Conservation (phyloP, 2,329 filamentous ascomycete genomes). For the Aureobasidium lini region DNA sequence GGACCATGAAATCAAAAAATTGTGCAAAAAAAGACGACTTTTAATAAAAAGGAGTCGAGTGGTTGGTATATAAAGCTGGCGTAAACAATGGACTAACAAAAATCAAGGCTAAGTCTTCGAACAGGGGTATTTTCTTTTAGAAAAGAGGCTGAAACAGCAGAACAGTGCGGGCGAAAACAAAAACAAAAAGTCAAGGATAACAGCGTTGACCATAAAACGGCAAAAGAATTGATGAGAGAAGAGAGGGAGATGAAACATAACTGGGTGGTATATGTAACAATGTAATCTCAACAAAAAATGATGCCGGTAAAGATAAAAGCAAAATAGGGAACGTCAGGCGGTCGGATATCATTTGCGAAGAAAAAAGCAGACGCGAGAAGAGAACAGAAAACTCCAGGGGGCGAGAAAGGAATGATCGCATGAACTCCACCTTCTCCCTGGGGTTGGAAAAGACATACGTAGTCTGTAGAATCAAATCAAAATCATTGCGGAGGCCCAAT, state of each 20-base stretch:
- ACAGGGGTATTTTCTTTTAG: constrained; percentile 6
- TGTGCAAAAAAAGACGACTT: background rate
- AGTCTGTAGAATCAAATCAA: constrained; percentile 14
- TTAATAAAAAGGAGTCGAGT: constrained; percentile 1
- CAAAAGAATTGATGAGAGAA: background rate
- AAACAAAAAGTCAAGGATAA: constrained; percentile 7
- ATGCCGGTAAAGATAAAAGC: background rate
- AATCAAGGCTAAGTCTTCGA: constrained; percentile 11
- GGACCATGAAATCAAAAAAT: background rate
- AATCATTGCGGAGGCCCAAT: constrained; percentile 32
- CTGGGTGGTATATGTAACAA: background rate
- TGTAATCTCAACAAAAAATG: background rate
- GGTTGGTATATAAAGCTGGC: constrained; percentile 9
- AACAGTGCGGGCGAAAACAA: constrained; percentile 7
- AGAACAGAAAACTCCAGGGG: background rate
- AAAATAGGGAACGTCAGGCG: constrained; percentile 12
- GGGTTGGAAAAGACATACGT: constrained; percentile 2
- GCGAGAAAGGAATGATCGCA: background rate
- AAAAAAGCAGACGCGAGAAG: constrained; percentile 6
- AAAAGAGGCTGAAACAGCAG: constrained; percentile 9
- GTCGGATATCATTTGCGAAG: constrained; percentile 8
- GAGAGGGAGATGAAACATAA: background rate
- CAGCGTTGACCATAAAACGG: constrained; percentile 9
- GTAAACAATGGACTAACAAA: constrained; percentile 9
- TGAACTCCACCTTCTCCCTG: background rate